A percentile compares a stretch with the other conserved stretches of the same genome.
These are phyloP conservation scores for Schizochytrium sp. DNA, from an alignment of 108 stramenopile species.

Conservation along the genomic window DNA sequence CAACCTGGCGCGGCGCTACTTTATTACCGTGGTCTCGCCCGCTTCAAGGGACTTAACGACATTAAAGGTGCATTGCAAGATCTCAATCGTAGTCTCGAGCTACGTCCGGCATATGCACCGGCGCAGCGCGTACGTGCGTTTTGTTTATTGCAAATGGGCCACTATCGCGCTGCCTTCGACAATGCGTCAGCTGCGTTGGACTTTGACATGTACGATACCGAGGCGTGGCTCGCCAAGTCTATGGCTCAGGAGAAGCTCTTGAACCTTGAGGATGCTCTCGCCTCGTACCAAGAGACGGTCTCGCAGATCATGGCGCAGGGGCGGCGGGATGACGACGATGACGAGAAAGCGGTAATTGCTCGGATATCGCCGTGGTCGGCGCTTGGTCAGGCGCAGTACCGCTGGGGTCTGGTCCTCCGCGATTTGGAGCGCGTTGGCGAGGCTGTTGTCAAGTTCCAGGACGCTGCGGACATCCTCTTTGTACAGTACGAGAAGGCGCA, in stretches of 20 bases:
- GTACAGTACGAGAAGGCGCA: not conserved
- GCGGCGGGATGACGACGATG: not conserved
- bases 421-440: not conserved
- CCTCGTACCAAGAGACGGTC: not conserved
- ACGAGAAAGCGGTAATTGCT: not conserved
- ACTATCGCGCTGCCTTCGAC: not conserved
- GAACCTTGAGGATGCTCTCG: not conserved
- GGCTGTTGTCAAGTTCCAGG: not conserved
- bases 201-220: not conserved
- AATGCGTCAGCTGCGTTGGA: not conserved
- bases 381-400: not conserved
- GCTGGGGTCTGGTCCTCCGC: not conserved
- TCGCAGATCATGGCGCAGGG: not conserved
- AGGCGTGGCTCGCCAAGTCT: not conserved
- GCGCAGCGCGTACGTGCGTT: not conserved
- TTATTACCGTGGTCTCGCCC: not conserved
- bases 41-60: not conserved
- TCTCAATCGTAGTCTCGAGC: not conserved
- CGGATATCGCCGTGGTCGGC: not conserved
- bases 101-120: not conserved
- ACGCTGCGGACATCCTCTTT: not conserved
- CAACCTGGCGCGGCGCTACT: constrained; percentile 10
- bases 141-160: not conserved
- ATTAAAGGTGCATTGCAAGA: not conserved
- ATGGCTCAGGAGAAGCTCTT: not conserved